Percentiles rank a stretch among this genome's conserved stretches.
phyloP scores from a whole-genome alignment of 306 rosid species.

The Gynostemma pentaphyllum region DNA sequence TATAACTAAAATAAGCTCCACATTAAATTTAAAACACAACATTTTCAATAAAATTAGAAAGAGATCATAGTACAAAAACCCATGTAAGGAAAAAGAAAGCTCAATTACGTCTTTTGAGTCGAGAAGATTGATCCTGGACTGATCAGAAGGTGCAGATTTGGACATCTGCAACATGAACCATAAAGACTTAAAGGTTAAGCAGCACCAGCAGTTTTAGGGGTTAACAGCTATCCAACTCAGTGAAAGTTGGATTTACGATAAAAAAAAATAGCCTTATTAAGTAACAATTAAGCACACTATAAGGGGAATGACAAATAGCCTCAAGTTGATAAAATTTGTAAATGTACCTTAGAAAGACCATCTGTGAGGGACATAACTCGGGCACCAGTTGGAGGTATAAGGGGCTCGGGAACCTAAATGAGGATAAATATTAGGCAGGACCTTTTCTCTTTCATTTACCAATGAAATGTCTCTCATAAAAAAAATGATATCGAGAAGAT shows the following conservation, averaged over 20 bases:
- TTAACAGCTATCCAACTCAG: no score
- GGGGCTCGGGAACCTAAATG: slow-evolving; percentile 90
- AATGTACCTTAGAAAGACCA: slow-evolving; percentile 77
- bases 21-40: no score
- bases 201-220: no score
- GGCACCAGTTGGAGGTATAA: slow-evolving; percentile 91
- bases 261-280: no score
- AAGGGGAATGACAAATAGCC: no score
- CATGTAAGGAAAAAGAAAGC: background rate
- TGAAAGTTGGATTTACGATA: no score
- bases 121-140: slow-evolving; percentile 86
- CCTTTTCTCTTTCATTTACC: no score
- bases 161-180: slow-evolving; percentile 66
- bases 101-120: slow-evolving; percentile 83
- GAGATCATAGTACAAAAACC: background rate
- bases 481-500: slow-evolving; percentile 3
- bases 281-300: no score
- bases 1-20: background rate
- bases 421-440: slow-evolving; percentile 16
- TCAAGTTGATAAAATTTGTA: background rate
- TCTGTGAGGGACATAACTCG: slow-evolving; percentile 91
- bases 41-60: slow-evolving; percentile 14
- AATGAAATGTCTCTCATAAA: no score
- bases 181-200: slow-evolving; percentile 3
- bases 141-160: slow-evolving; percentile 95